Evolutionary conservation across 2,329 filamentous ascomycete genomes (phyloP).

Genomic region (Trichoderma sp.): DNA sequence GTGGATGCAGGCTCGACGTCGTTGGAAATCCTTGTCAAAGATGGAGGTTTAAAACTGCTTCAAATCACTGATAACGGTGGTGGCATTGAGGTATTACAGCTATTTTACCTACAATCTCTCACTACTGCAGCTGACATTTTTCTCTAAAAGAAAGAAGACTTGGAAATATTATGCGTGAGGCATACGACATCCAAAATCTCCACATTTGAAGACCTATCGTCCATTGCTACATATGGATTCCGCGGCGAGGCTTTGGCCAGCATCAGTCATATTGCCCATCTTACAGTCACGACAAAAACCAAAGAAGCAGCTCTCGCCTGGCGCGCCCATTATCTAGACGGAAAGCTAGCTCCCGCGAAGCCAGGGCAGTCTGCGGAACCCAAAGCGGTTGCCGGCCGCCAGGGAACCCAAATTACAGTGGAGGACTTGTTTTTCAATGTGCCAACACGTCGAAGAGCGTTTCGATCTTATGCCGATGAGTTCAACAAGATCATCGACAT

Average conservation of each 20-base stretch:
- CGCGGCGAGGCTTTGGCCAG: constrained; percentile 93
- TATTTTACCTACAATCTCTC: background rate
- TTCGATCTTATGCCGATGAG: constrained; percentile 88
- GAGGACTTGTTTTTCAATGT: constrained; percentile 98
- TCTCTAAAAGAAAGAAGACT: constrained; percentile 70
- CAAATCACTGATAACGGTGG: constrained; percentile 98
- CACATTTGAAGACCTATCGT: constrained; percentile 84
- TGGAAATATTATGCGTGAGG: constrained; percentile 88
- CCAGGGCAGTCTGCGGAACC: constrained; percentile 84
- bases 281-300: constrained; percentile 92
- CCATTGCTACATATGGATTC: constrained; percentile 96
- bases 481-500: constrained; percentile 98
- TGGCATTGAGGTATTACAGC: constrained; percentile 75
- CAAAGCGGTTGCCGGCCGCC: constrained; percentile 80
- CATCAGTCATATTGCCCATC: constrained; percentile 96
- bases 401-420: constrained; percentile 91
- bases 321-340: constrained; percentile 83
- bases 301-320: constrained; percentile 84
- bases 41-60: constrained; percentile 88
- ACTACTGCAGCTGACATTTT: background rate
- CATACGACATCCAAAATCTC: constrained; percentile 97
- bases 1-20: constrained; percentile 95
- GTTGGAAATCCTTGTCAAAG: constrained; percentile 88
- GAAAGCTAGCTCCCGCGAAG: constrained; percentile 77
- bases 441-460: constrained; percentile 81